Percentiles rank a stretch among this genome's conserved stretches.
Conservation (phyloP, 257 asterid species). For the Knoxia roxburghii region DNA sequence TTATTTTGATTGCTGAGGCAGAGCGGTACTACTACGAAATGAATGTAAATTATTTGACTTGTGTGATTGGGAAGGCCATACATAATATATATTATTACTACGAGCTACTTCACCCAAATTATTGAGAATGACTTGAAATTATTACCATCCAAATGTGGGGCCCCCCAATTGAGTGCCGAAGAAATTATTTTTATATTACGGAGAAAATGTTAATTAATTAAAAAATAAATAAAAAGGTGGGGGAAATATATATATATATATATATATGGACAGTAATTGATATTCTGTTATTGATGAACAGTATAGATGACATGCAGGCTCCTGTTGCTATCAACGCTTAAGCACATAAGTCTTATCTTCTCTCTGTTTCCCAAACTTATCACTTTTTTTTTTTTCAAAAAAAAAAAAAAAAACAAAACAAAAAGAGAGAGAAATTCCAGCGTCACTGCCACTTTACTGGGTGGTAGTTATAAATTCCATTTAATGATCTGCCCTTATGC, state of each 20-base stretch:
- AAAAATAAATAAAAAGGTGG: too few species aligned
- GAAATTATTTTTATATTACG: background rate
- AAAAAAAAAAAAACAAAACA: too few species aligned
- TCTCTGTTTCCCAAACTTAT: background rate
- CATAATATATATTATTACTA: too few species aligned
- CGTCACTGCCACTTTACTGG: slow-evolving; percentile 9
- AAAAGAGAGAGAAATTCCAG: background rate
- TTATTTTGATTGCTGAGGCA: too few species aligned
- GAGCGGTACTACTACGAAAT: background rate
- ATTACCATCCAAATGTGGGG: slow-evolving; percentile 15
- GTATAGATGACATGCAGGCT: slow-evolving; percentile 15
- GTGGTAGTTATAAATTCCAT: slow-evolving; percentile 19
- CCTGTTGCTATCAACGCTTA: slow-evolving; percentile 14
- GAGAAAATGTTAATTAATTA: too few species aligned
- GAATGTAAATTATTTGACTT: background rate
- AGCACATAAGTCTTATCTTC: slow-evolving; percentile 8
- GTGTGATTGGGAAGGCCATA: slow-evolving; percentile 3
- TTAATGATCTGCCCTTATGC: slow-evolving; percentile 2
- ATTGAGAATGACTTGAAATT: slow-evolving; percentile 10
- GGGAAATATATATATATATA: too few species aligned
- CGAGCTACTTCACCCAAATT: slow-evolving; percentile 5
- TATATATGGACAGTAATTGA: slow-evolving; percentile 9
- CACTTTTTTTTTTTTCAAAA: background rate
- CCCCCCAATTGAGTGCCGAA: slow-evolving; percentile 15
- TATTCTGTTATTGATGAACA: slow-evolving; percentile 11